Percentiles rank a stretch among this genome's conserved stretches.
These are phyloP conservation scores for Phaeosphaeriaceae sp. DNA, from an alignment of 2,329 filamentous ascomycete genomes.

Conservation along the genomic window DNA sequence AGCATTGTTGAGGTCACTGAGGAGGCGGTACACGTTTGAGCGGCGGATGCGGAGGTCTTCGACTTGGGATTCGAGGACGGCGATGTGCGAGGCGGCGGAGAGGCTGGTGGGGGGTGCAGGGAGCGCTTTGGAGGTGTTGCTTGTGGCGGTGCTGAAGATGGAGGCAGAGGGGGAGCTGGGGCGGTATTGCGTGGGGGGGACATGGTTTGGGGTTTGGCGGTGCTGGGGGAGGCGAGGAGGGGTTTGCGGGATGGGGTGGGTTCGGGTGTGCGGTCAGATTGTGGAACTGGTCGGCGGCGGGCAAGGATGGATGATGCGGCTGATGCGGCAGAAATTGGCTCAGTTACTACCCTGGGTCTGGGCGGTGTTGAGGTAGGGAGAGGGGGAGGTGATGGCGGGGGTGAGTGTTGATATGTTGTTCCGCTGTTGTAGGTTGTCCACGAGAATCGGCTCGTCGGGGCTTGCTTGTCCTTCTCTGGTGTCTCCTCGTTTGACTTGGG, in stretches of 20 bases:
- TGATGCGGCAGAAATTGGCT: conserved; percentile 34
- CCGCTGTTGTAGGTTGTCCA: conserved; percentile 44
- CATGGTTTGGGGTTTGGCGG: conserved; percentile 14
- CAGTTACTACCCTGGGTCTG: conserved; percentile 25
- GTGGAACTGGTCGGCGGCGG: conserved; percentile 40
- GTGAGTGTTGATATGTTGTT: conserved; percentile 50
- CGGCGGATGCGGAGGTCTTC: conserved; percentile 48
- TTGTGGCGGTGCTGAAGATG: conserved; percentile 33
- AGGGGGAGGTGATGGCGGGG: conserved; percentile 51
- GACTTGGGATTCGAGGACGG: conserved; percentile 47
- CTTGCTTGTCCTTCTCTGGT: conserved; percentile 28
- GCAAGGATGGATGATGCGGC: conserved; percentile 38
- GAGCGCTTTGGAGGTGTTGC: conserved; percentile 50
- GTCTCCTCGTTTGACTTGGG: conserved; percentile 30
- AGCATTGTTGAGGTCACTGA: conserved; percentile 44
- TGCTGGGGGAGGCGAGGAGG: conserved; percentile 26
- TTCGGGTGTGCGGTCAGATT: conserved; percentile 27
- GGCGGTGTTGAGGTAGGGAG: conserved; percentile 32
- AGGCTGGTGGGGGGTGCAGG: conserved; percentile 46
- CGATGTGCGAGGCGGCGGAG: conserved; percentile 43
- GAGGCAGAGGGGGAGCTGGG: conserved; percentile 34
- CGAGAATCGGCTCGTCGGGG: conserved; percentile 33
- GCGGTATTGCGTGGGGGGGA: conserved; percentile 9
- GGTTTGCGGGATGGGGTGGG: conserved; percentile 33
- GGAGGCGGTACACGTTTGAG: conserved; percentile 45